Conservation (phyloP, 2,329 filamentous ascomycete genomes). For the Fusarium metavorans region DNA sequence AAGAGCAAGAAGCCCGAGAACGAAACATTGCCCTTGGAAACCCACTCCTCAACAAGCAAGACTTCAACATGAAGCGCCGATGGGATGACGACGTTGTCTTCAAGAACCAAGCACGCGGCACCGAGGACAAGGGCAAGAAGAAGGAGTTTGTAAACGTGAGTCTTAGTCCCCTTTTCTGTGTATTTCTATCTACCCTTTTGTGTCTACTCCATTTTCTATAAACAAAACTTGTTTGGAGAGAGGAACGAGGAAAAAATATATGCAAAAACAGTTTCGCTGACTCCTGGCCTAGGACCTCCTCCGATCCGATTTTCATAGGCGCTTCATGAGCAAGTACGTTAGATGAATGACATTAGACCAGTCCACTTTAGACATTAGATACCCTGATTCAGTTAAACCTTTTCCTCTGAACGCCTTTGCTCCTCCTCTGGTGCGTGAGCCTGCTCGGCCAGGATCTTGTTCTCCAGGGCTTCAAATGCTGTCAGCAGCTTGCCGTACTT, state of each 20-base stretch:
- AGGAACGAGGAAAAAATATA: background rate
- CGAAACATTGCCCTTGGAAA: conserved; percentile 93
- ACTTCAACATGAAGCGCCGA: conserved; percentile 90
- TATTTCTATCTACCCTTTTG: conserved; percentile 1
- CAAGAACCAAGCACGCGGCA: conserved; percentile 97
- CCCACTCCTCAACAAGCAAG: conserved; percentile 86
- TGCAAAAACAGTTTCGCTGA: conserved; percentile 41
- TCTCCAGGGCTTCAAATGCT: conserved; percentile 83
- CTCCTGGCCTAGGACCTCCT: conserved; percentile 74
- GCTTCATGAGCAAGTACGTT: conserved; percentile 86
- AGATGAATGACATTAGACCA: conserved; percentile 53
- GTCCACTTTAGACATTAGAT: conserved; percentile 44
- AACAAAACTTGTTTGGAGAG: background rate
- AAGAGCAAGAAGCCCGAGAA: conserved; percentile 86
- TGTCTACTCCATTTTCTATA: conserved; percentile 4
- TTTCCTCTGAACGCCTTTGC: conserved; percentile 15
- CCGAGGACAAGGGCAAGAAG: conserved; percentile 87
- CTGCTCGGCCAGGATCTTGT: conserved; percentile 65
- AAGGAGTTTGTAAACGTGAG: conserved; percentile 97
- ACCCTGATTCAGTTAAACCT: conserved; percentile 38
- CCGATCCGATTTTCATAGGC: conserved; percentile 96
- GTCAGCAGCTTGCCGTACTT: conserved; percentile 81
- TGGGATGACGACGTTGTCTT: conserved; percentile 99
- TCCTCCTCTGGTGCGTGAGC: conserved; percentile 18
- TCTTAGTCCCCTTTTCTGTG: conserved; percentile 31